Evolutionary conservation across 176 grass and related monocot genomes (phyloP), one percentile per base, ranked within the genome.

Genomic region (Musa acuminata): DNA sequence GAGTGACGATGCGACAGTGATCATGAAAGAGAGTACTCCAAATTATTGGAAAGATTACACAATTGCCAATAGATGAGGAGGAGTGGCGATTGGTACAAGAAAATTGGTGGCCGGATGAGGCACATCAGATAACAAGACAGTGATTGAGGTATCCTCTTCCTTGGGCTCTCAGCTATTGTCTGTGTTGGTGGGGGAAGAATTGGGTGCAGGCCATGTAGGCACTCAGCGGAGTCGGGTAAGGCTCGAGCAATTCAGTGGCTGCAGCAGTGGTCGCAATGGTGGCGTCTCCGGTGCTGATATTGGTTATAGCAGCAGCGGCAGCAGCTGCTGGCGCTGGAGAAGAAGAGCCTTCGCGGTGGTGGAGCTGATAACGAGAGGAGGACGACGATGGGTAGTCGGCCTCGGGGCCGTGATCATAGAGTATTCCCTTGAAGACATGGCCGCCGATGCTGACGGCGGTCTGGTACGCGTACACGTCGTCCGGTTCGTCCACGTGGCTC

Each of bases 181-280:
- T 83, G 26, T 73, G 77, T 52, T 87, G 81, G 57, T 87, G 85
- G 68, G 81, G 81, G 69, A 87, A 87, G 77, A 87, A 87, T 82
- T 87, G 85, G 25, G 85, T 87, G 71, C 85, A 81, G 51, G 81
- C 81, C 77, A 87, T 83, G 81, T 83, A 83, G 14, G 85, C 85
- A 21, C 73, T 84, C 55, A 87, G 53, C 13, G 85, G 85, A 55
- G 85, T 59, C 3, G 85, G 85, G 55, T 87, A 87, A 9, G 83
- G 54, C 20, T 81, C 73, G 14, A 77, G 79, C 16, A 82, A 66
- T 52, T 80, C 80, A 62, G 79, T 21, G 62, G 79, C 49, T n/a
- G 60, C 76, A 0, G 53, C 64, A 3, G 72, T 53, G 8, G 64
- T 53, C 1, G 80, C 55, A 48, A 64, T 24, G 23, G 75, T 35